phyloP scores from a whole-genome alignment of 441 rosid species.

The Adansonia gregorii region DNA sequence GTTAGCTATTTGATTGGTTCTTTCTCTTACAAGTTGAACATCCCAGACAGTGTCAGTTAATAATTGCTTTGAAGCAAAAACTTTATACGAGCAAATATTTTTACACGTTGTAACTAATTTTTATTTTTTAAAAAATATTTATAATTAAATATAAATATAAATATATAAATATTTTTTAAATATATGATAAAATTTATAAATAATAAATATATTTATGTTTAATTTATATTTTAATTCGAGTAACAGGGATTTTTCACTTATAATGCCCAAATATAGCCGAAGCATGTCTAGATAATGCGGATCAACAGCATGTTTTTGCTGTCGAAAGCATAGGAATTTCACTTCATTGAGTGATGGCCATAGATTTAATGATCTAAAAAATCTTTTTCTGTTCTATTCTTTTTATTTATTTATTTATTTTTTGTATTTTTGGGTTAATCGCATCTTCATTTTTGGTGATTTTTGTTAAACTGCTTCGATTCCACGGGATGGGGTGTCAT shows the following conservation, averaged over 20 bases:
- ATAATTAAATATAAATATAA: too few relatives aligned
- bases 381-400: too few relatives aligned
- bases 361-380: not conserved
- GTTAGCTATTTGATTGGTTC: not conserved
- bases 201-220: not conserved
- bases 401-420: too few relatives aligned
- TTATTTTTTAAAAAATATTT: too few relatives aligned
- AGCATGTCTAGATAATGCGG: not conserved
- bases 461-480: too few relatives aligned
- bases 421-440: too few relatives aligned
- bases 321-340: not conserved
- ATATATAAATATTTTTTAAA: too few relatives aligned
- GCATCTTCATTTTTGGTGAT: too few relatives aligned
- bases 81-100: not conserved
- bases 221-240: not conserved
- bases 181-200: too few relatives aligned
- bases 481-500: too few relatives aligned
- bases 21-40: not conserved
- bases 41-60: not conserved
- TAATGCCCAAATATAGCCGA: not conserved
- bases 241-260: not conserved
- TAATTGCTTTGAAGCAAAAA: slow-evolving; percentile 7
- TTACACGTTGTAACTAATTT: too few relatives aligned
- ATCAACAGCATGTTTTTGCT: slow-evolving; percentile 4
- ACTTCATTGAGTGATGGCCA: not conserved